phyloP scores from a whole-genome alignment of 2,329 filamentous ascomycete species.

The Diaporthe sp. region DNA sequence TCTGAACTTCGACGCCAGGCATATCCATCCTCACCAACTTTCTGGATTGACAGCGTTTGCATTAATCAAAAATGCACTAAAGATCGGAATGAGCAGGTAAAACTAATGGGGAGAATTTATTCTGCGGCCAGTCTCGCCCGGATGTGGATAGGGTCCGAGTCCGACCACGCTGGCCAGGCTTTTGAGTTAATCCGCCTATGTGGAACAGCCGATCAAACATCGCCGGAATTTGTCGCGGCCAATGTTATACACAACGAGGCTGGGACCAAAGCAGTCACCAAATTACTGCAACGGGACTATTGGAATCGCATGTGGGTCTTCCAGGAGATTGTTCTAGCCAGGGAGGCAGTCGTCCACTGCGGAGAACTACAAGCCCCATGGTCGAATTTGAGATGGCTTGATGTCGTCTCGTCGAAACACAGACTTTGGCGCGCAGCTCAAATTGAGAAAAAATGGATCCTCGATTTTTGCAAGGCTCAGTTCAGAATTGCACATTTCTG shows the following conservation, averaged over 20 bases:
- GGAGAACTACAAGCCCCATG: not conserved
- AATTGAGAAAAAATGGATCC: not conserved
- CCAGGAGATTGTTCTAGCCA: not conserved
- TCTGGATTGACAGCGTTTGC: not conserved
- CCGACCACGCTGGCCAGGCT: not conserved
- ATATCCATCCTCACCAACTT: not conserved
- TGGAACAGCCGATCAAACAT: no score
- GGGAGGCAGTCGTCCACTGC: not conserved
- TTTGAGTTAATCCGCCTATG: not conserved
- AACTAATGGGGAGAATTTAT: not conserved
- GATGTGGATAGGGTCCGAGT: not conserved
- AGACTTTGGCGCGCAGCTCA: not conserved
- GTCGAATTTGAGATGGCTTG: not conserved
- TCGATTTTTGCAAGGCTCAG: not conserved
- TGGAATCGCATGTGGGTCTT: constrained; percentile 16
- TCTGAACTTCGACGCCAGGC: not conserved
- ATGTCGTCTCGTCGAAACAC: not conserved
- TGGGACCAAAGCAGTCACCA: not conserved
- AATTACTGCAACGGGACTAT: not conserved
- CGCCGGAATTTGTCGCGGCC: not conserved
- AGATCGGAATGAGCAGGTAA: not conserved
- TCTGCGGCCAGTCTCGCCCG: not conserved
- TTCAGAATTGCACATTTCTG: not conserved
- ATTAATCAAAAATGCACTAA: not conserved
- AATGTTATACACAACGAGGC: not conserved